These are phyloP conservation scores for Saxispiralis lemnorum DNA, from an alignment of 495 filamentous ascomycete species.

Conservation along the genomic window DNA sequence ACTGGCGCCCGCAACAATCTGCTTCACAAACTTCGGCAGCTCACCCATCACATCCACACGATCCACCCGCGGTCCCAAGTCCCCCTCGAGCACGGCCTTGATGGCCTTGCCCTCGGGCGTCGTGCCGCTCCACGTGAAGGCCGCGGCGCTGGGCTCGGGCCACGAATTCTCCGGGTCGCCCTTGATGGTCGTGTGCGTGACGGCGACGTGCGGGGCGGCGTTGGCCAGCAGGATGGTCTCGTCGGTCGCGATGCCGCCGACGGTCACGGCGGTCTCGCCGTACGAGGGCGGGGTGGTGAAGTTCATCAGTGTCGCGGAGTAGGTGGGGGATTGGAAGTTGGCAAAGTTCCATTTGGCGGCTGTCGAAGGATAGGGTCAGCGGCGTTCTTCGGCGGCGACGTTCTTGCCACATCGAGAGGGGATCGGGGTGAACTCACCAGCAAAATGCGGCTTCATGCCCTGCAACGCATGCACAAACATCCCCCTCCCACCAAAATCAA, in stretches of 20 bases:
- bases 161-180: constrained; percentile 66
- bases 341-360: constrained; percentile 86
- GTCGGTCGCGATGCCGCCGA: constrained; percentile 66
- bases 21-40: constrained; percentile 87
- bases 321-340: constrained; percentile 73
- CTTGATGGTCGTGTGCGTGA: constrained; percentile 43
- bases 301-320: constrained; percentile 87
- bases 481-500: constrained; percentile 55
- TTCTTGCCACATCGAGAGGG: too few relatives aligned
- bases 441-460: constrained; percentile 98
- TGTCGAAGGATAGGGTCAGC: constrained; percentile 11
- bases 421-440: constrained; percentile 43
- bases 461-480: constrained; percentile 72
- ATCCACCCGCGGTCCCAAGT: constrained; percentile 54
- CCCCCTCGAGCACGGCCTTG: constrained; percentile 48
- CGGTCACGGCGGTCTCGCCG: constrained; percentile 68
- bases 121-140: constrained; percentile 63
- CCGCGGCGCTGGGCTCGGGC: constrained; percentile 64
- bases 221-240: constrained; percentile 64
- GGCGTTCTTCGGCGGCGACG: background rate
- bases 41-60: constrained; percentile 92
- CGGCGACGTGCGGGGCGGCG: constrained; percentile 34
- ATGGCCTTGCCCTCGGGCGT: constrained; percentile 57
- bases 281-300: constrained; percentile 92
- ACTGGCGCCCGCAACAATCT: constrained; percentile 65